A percentile compares a stretch with the other conserved stretches of the same genome.
Evolutionary conservation across 2,329 filamentous ascomycete species (phyloP).

Genomic region (Incumbomyces lentus): DNA sequence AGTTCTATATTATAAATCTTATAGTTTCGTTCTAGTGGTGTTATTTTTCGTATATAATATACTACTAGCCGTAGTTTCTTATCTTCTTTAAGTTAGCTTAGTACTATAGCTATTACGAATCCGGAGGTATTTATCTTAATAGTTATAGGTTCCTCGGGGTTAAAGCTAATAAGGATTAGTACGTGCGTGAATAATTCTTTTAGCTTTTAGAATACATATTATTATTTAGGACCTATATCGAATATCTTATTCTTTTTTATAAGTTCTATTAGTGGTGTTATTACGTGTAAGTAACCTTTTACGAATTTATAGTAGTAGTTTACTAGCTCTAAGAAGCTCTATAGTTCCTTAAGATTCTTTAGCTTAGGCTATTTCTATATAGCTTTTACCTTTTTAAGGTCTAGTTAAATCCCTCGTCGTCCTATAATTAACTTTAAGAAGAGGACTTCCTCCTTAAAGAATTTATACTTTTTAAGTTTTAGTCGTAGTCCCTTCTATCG

Average conservation of each 20-base stretch:
- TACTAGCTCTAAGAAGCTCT: constrained; percentile 16
- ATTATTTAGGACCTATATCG: not conserved
- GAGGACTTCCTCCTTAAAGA: constrained; percentile 3
- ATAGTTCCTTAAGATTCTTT: no score
- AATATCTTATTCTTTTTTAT: constrained; percentile 4
- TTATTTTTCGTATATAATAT: no score
- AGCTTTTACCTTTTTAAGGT: no score
- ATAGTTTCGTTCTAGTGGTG: no score
- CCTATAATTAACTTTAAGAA: constrained; percentile 13
- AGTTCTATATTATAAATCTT: no score
- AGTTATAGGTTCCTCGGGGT: no score
- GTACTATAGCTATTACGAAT: constrained; percentile 1
- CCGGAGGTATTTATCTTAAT: no score
- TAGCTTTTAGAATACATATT: constrained; percentile 7
- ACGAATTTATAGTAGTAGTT: constrained; percentile 20
- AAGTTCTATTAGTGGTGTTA: no score
- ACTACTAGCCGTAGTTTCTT: constrained; percentile 1
- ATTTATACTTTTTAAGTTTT: constrained; percentile 16
- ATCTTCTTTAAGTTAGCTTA: constrained; percentile 7
- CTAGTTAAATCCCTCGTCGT: constrained; percentile 5
- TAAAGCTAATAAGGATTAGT: no score
- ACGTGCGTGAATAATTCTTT: no score
- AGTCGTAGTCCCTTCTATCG: constrained; percentile 9
- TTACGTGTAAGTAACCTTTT: constrained; percentile 11
- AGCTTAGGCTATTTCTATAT: no score